Percentiles rank a stretch among this genome's conserved stretches.
Evolutionary conservation across 2,329 filamentous ascomycete genomes (phyloP).

Genomic region (Epichloe glyceriae): DNA sequence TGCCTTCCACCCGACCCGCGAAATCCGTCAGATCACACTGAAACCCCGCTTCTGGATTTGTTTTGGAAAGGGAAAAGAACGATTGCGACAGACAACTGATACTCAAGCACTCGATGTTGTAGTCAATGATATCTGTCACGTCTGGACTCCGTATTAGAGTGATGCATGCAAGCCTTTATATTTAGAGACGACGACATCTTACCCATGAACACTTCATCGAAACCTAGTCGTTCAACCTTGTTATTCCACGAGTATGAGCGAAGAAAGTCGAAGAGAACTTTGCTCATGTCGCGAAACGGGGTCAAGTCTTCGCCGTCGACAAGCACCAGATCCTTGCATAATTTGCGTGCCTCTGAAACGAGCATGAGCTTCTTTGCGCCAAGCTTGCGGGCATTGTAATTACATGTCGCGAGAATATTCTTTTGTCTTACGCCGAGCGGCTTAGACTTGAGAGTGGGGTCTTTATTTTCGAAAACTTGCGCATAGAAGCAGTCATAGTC

Average conservation of each 20-base stretch:
- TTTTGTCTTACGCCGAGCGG: slow-evolving; percentile 86
- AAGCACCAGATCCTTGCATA: slow-evolving; percentile 75
- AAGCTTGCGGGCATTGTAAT: slow-evolving; percentile 74
- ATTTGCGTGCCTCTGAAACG: slow-evolving; percentile 63
- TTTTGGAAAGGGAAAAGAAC: slow-evolving; percentile 65
- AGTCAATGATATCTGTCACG: slow-evolving; percentile 73
- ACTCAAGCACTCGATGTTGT: slow-evolving; percentile 65
- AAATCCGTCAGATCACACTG: slow-evolving; percentile 57
- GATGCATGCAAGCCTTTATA: background rate
- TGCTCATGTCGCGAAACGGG: slow-evolving; percentile 75
- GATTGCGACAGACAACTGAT: slow-evolving; percentile 47
- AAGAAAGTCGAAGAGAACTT: slow-evolving; percentile 63
- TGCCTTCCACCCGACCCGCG: slow-evolving; percentile 44
- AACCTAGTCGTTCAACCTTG: slow-evolving; percentile 69
- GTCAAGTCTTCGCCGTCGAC: slow-evolving; percentile 78
- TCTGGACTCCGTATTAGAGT: slow-evolving; percentile 35
- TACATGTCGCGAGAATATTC: slow-evolving; percentile 84
- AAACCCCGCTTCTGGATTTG: slow-evolving; percentile 72
- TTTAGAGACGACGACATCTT: slow-evolving; percentile 3
- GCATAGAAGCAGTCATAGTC: slow-evolving; percentile 93
- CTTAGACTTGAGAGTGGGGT: slow-evolving; percentile 56
- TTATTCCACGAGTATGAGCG: slow-evolving; percentile 63
- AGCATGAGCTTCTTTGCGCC: slow-evolving; percentile 73
- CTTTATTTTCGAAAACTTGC: slow-evolving; percentile 72
- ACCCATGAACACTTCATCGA: slow-evolving; percentile 66